Conservation (phyloP, 176 grass and related monocot species). For the Saccharum officinarum region DNA sequence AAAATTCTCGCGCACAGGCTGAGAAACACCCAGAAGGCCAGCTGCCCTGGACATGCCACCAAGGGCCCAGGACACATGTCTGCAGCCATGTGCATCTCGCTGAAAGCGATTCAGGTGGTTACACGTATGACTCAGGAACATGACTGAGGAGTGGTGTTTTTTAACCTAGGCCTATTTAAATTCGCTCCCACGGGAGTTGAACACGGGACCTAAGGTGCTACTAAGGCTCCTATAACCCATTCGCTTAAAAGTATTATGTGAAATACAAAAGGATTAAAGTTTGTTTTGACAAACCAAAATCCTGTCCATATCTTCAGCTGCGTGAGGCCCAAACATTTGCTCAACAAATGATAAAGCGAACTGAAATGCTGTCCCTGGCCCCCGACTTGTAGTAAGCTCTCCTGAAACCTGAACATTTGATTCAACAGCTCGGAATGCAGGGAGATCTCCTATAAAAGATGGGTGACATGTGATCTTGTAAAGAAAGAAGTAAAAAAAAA, state of each 20-base stretch:
- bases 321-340: conserved; percentile 66
- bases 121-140: not conserved
- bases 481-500: conserved; percentile 15
- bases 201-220: not conserved
- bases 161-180: not conserved
- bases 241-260: not conserved
- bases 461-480: conserved; percentile 92
- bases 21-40: no score
- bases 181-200: not conserved
- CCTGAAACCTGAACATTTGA: conserved; percentile 84
- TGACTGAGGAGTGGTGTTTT: not conserved
- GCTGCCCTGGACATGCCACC: not conserved
- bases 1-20: not conserved
- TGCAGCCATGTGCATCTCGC: not conserved
- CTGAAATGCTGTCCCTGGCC: conserved; percentile 75
- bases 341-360: conserved; percentile 90
- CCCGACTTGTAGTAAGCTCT: conserved; percentile 88
- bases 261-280: conserved; percentile 9
- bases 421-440: conserved; percentile 83
- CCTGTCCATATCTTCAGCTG: conserved; percentile 56
- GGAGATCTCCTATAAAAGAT: conserved; percentile 82
- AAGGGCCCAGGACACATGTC: not conserved
- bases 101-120: not conserved
- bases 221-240: not conserved
- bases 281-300: conserved; percentile 57